Percentiles rank a stretch among this genome's conserved stretches.
These are phyloP conservation scores for Heliamphora exappendiculata DNA, from an alignment of 148 eudicot genomes.

Conservation along the genomic window DNA sequence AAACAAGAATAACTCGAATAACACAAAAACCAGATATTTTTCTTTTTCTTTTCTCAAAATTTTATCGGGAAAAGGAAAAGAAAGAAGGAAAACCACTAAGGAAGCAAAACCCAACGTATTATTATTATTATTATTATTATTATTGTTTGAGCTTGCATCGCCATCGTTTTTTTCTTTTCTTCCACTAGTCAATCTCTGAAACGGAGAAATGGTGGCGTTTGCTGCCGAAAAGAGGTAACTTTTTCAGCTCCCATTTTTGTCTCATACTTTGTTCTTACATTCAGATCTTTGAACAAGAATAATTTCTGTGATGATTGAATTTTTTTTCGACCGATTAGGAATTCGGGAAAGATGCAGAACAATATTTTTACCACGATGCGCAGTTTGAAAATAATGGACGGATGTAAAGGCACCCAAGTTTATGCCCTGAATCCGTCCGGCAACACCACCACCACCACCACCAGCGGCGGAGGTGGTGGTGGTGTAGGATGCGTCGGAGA, in stretches of 20 bases:
- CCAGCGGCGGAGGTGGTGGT: conserved; percentile 14
- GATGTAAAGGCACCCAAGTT: conserved; percentile 45
- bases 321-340: neutral
- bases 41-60: neutral
- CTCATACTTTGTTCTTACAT: neutral
- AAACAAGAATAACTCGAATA: neutral
- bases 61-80: conserved; percentile 5
- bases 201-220: conserved; percentile 7
- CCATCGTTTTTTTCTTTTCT: neutral
- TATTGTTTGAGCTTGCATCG: conserved; percentile 1
- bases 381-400: conserved; percentile 53
- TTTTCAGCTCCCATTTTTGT: neutral
- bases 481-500: conserved; percentile 39
- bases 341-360: conserved; percentile 40
- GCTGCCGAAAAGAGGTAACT: conserved; percentile 13
- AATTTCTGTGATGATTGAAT: neutral
- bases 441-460: neutral
- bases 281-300: neutral
- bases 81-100: neutral
- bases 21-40: neutral
- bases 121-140: too few species aligned
- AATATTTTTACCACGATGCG: conserved; percentile 56
- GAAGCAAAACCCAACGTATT: neutral
- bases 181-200: neutral
- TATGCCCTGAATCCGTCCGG: conserved; percentile 32